phyloP scores from a whole-genome alignment of 208 protist species.

The Balamuthia mandrillaris region DNA sequence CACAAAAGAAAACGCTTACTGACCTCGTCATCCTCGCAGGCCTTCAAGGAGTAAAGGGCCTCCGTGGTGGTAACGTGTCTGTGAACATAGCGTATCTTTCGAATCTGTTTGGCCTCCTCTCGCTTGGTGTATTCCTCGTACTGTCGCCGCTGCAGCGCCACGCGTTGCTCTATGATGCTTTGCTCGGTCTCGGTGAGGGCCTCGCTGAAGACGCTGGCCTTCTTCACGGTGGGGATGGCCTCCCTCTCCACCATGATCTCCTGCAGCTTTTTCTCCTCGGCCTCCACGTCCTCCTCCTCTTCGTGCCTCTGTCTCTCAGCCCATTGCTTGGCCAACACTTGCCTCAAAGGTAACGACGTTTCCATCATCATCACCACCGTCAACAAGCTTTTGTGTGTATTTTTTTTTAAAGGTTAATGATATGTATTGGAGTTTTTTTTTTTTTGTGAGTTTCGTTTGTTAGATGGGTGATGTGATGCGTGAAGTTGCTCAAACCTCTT shows the following conservation, averaged over 20 bases:
- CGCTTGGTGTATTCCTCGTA: conserved; percentile 43
- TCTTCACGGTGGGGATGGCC: conserved; percentile 15
- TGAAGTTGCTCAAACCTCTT: too few relatives aligned
- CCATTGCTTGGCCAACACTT: background rate
- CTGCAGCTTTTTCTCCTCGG: background rate
- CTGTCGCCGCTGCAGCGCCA: conserved; percentile 32
- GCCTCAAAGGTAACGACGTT: too few relatives aligned
- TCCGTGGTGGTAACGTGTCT: conserved; percentile 30
- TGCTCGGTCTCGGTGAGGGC: conserved; percentile 39
- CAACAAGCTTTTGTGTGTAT: too few relatives aligned
- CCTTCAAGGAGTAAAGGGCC: conserved; percentile 34
- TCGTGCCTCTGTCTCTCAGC: conserved; percentile 11
- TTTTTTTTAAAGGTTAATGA: too few relatives aligned
- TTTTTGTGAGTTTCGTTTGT: too few relatives aligned
- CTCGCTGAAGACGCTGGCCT: conserved; percentile 41
- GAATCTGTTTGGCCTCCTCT: conserved; percentile 1
- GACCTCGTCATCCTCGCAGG: conserved; percentile 46
- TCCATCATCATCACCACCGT: too few relatives aligned
- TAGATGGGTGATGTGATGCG: too few relatives aligned
- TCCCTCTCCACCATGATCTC: background rate
- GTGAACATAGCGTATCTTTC: conserved; percentile 24
- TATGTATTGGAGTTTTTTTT: too few relatives aligned
- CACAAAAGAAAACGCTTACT: background rate
- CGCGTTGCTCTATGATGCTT: conserved; percentile 32
- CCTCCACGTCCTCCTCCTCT: background rate